Base-by-base conservation (phyloP, 164 flowering plant genomes). In the Malania oleifera region DNA sequence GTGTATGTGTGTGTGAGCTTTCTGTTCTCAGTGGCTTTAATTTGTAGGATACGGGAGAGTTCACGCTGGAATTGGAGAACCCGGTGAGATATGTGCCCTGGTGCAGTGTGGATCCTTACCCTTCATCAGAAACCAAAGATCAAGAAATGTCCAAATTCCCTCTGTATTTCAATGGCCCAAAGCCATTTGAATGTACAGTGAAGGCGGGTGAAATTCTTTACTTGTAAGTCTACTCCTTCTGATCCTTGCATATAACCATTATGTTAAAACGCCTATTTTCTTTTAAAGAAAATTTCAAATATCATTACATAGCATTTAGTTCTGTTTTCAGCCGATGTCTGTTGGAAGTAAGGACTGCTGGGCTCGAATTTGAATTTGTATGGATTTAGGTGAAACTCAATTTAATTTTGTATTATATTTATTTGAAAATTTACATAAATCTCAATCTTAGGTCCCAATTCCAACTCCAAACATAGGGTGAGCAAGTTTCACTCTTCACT, bases 121-220 rank as follows among this genome's bases (percentile, higher is more conserved):
- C 97, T 37, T 65, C 86, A 4, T 59, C 78, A 0, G 80, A 63
- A 52, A 60, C 28, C 35, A 62, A 43, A 60, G 78, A 73, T 19
- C 59, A 24, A 15, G 85, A 80, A 52, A 73, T 75, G 62, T 54
- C 75, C 0, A 54, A 69, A 53, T 93, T 75, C 52, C 95, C 97
- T 1, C 58, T 84, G 67, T 93, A 82, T 65, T 90, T 86, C 64
- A 70, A 75, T 52, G 99, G 99, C 13, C 99, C 95, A 0, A 75
- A 77, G 75, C 98, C 98, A 6, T 84, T 84, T 64, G 71, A 79
- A 60, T 81, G 84, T 69, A 86, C 97, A 0, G 77, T 93, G 51
- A 86, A 80, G 71, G 86, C 97, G 17, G 98, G 98, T n/a, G 90
- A 93, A 61, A 82, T 93, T 56, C 95, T 93, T 17, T 93, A 93